These are phyloP conservation scores for Candida piceae DNA, from an alignment of 805 yeast species.

Conservation along the genomic window DNA sequence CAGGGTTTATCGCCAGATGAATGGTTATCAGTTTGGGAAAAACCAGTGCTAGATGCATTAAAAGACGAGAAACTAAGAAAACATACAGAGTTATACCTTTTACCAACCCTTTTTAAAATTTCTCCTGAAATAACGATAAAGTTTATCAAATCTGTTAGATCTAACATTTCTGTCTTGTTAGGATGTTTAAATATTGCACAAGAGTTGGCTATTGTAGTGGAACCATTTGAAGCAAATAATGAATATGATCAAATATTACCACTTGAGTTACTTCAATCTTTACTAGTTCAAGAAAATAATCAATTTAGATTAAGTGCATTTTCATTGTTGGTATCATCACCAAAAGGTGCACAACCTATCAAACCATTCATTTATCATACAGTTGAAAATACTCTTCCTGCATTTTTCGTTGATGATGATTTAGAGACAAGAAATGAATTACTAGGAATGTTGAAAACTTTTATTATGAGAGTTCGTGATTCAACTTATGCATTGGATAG, in stretches of 20 bases:
- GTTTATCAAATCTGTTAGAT: slow-evolving; percentile 22
- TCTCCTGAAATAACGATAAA: slow-evolving; percentile 36
- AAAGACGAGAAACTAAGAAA: slow-evolving; percentile 29
- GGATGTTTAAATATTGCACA: slow-evolving; percentile 63
- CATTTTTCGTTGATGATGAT: slow-evolving; percentile 58
- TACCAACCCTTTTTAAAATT: slow-evolving; percentile 58
- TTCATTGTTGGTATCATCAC: slow-evolving; percentile 55
- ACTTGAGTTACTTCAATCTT: slow-evolving; percentile 27
- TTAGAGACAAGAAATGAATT: slow-evolving; percentile 67
- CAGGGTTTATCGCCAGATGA: too few species aligned
- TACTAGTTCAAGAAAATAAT: slow-evolving; percentile 43
- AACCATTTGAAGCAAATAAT: slow-evolving; percentile 36
- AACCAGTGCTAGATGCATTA: slow-evolving; percentile 33
- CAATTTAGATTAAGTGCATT: slow-evolving; percentile 48
- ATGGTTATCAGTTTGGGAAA: slow-evolving; percentile 51
- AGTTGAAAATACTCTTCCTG: slow-evolving; percentile 39
- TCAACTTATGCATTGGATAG: slow-evolving; percentile 56
- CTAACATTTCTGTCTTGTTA: slow-evolving; percentile 38
- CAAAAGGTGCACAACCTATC: slow-evolving; percentile 57
- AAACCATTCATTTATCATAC: slow-evolving; percentile 38
- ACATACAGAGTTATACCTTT: slow-evolving; percentile 52
- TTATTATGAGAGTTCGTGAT: slow-evolving; percentile 62
- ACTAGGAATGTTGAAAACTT: slow-evolving; percentile 53
- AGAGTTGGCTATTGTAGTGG: slow-evolving; percentile 46
- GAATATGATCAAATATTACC: slow-evolving; percentile 24